These are phyloP conservation scores for Actinomortierella ambigua DNA, from an alignment of 371 early-diverging fungal species.

Conservation along the genomic window DNA sequence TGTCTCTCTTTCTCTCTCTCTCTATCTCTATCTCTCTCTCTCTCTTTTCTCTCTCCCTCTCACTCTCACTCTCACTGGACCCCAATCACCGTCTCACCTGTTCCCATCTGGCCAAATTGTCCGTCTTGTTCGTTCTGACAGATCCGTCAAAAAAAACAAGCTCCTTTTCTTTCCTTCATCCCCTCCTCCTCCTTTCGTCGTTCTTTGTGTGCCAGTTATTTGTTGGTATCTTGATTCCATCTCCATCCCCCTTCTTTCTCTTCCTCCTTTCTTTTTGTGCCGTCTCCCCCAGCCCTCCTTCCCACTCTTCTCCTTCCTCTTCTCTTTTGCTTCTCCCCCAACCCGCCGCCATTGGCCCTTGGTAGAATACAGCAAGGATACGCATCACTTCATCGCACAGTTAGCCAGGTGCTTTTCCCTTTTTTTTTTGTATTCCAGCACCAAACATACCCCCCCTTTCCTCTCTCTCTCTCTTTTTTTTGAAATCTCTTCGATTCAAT, in stretches of 20 bases:
- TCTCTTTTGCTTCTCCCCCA: not conserved
- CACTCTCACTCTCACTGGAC: not conserved
- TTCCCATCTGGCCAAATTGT: no score
- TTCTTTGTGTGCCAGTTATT: not conserved
- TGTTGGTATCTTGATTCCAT: not conserved
- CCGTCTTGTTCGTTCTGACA: not conserved
- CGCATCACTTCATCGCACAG: no score
- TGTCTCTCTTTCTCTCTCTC: not conserved
- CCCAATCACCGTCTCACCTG: no score
- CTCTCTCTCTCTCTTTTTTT: not conserved
- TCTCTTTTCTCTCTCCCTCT: not conserved
- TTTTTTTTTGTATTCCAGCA: not conserved
- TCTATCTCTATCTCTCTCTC: not conserved
- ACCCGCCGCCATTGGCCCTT: conserved; percentile 9
- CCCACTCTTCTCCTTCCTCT: conserved; percentile 1
- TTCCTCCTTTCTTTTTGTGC: conserved; percentile 2
- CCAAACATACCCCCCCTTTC: conserved; percentile 4
- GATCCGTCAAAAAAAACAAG: not conserved
- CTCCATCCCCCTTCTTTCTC: not conserved
- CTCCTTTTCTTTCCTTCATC: not conserved
- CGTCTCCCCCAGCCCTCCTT: not conserved
- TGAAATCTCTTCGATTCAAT: conserved; percentile 4
- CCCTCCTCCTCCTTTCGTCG: not conserved
- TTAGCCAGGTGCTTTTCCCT: not conserved
- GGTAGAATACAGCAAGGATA: no score